Evolutionary conservation across 2,329 filamentous ascomycete genomes (phyloP).

Genomic region (Drechslerella dactyloides): DNA sequence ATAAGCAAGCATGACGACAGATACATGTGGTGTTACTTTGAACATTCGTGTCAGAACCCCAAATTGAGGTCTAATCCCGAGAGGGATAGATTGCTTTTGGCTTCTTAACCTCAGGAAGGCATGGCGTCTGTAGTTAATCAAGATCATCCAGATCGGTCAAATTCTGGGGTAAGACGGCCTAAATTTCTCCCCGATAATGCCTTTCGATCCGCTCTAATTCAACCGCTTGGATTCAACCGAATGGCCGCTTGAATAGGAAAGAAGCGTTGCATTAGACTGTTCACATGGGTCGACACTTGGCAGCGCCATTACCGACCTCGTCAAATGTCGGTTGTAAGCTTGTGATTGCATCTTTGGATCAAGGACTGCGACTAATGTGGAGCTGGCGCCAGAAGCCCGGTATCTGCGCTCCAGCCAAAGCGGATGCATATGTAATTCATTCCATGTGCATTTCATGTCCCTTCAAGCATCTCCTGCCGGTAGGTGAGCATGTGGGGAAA

Average conservation of each 20-base stretch:
- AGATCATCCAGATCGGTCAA: neutral
- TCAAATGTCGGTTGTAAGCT: neutral
- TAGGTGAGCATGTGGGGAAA: slow-evolving; percentile 29
- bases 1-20: too few relatives aligned
- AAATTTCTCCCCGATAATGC: neutral
- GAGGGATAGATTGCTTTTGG: too few relatives aligned
- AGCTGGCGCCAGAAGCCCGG: neutral
- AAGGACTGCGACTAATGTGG: neutral
- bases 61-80: too few relatives aligned
- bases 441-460: neutral
- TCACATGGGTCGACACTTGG: neutral
- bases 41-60: too few relatives aligned
- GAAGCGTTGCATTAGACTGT: neutral
- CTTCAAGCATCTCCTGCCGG: neutral
- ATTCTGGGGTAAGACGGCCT: neutral
- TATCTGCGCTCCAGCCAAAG: neutral
- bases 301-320: neutral
- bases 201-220: neutral
- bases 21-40: too few relatives aligned
- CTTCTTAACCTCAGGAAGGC: too few relatives aligned
- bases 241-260: neutral
- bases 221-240: neutral
- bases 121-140: neutral
- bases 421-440: neutral
- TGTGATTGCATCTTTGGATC: neutral